These are phyloP conservation scores for Fusarium sp. DNA, from an alignment of 2,329 filamentous ascomycete species.

Conservation along the genomic window DNA sequence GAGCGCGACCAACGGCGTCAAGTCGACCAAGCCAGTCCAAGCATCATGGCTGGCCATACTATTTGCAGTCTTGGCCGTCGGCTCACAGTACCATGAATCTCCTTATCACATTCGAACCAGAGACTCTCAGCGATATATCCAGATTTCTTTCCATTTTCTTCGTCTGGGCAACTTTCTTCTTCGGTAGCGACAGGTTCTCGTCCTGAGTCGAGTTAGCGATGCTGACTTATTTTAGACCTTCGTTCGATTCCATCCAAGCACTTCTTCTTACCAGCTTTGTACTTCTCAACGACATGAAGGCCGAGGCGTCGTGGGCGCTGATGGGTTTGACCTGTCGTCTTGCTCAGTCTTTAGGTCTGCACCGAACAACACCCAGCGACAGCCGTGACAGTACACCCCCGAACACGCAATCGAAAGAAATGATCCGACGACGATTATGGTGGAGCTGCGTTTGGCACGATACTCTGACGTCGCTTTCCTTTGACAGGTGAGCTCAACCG, in stretches of 20 bases:
- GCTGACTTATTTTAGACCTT: slow-evolving; percentile 55
- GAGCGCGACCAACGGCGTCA: slow-evolving; percentile 57
- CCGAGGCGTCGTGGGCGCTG: slow-evolving; percentile 71
- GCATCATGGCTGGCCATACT: slow-evolving; percentile 72
- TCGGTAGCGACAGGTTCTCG: slow-evolving; percentile 49
- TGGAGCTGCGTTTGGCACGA: slow-evolving; percentile 74
- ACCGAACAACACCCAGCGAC: slow-evolving; percentile 58
- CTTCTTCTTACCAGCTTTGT: slow-evolving; percentile 69
- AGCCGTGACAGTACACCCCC: slow-evolving; percentile 53
- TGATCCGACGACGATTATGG: slow-evolving; percentile 64
- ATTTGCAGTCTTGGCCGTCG: slow-evolving; percentile 70
- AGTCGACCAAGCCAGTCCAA: slow-evolving; percentile 61
- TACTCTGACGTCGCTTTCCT: slow-evolving; percentile 69
- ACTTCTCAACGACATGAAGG: slow-evolving; percentile 73
- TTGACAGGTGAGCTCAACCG: slow-evolving; percentile 60
- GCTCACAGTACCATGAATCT: slow-evolving; percentile 71
- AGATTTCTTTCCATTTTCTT: slow-evolving; percentile 71
- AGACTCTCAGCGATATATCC: slow-evolving; percentile 67
- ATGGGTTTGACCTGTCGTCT: slow-evolving; percentile 69
- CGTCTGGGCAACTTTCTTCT: slow-evolving; percentile 69
- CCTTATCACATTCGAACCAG: slow-evolving; percentile 67
- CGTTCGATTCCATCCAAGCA: slow-evolving; percentile 71
- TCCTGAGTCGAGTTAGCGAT: background rate
- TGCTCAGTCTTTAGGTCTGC: slow-evolving; percentile 70
- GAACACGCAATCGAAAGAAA: slow-evolving; percentile 60